These are phyloP conservation scores for Neoboletus subvelutipes DNA, from an alignment of 768 basidiomycete species.

Conservation along the genomic window DNA sequence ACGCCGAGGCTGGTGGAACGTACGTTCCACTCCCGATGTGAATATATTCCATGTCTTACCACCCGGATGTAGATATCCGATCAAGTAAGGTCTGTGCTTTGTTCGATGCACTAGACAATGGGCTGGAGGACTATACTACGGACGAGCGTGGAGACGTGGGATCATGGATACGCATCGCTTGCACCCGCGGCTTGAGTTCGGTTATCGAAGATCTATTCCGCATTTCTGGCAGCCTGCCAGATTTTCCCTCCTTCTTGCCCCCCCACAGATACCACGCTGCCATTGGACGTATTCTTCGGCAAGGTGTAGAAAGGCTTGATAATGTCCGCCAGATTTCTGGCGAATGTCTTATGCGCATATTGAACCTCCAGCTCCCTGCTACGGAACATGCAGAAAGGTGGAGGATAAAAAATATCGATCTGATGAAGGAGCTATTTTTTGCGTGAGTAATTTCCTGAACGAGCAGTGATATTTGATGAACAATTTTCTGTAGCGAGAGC, in stretches of 20 bases:
- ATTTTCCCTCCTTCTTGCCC: slow-evolving; percentile 61
- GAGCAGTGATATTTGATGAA: slow-evolving; percentile 2
- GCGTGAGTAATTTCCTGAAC: slow-evolving; percentile 36
- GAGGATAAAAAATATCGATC: slow-evolving; percentile 46
- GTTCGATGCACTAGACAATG: slow-evolving; percentile 59
- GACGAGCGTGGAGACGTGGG: slow-evolving; percentile 97
- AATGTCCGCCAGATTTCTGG: slow-evolving; percentile 86
- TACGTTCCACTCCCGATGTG: slow-evolving; percentile 34
- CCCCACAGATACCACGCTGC: slow-evolving; percentile 53
- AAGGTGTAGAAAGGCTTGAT: slow-evolving; percentile 88
- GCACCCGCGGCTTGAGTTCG: slow-evolving; percentile 62
- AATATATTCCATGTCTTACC: slow-evolving; percentile 10
- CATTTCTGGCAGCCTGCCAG: slow-evolving; percentile 39
- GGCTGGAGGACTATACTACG: slow-evolving; percentile 84
- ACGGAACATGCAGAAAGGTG: slow-evolving; percentile 44
- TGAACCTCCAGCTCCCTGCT: slow-evolving; percentile 46
- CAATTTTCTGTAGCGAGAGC: slow-evolving; percentile 29
- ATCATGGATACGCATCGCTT: slow-evolving; percentile 88
- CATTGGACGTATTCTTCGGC: slow-evolving; percentile 75
- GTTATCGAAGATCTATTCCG: slow-evolving; percentile 52
- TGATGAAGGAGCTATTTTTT: slow-evolving; percentile 55
- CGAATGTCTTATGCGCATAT: slow-evolving; percentile 50
- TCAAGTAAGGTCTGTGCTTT: slow-evolving; percentile 46
- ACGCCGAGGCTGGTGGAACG: slow-evolving; percentile 43
- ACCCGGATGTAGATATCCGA: slow-evolving; percentile 43